phyloP scores from a whole-genome alignment of 345 rosid species.

The Eucalyptus melliodora region DNA sequence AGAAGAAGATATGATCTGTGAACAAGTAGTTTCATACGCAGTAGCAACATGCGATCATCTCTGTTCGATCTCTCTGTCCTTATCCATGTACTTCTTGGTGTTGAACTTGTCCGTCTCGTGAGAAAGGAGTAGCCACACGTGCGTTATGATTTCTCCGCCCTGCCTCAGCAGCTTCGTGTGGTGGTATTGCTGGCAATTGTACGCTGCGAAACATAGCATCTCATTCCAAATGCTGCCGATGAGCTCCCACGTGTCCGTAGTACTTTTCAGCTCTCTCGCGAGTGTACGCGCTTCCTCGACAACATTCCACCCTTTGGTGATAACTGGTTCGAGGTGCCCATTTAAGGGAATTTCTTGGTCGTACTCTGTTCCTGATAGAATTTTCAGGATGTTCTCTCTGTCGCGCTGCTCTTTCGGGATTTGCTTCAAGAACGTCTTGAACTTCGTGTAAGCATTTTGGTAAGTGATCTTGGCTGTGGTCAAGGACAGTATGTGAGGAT shows the following conservation, averaged over 20 bases:
- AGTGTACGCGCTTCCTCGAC: not conserved
- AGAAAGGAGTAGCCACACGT: not conserved
- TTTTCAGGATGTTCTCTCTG: not conserved
- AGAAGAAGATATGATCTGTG: no score
- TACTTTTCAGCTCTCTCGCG: not conserved
- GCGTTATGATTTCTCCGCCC: not conserved
- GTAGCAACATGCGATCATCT: no score
- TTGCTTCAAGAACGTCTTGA: not conserved
- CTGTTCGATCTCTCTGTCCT: no score
- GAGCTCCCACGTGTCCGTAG: not conserved
- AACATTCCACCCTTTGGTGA: not conserved
- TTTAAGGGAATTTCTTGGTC: no score
- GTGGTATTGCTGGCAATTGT: not conserved
- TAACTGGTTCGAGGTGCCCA: not conserved
- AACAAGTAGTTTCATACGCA: no score
- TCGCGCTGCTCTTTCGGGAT: not conserved
- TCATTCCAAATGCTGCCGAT: not conserved
- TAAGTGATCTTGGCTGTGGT: not conserved
- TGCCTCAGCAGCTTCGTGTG: not conserved
- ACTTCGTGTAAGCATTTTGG: not conserved
- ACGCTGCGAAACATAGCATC: not conserved
- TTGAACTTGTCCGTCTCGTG: not conserved
- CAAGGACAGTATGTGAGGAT: not conserved
- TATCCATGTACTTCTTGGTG: not conserved
- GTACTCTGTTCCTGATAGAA: rapidly evolving